phyloP scores from a whole-genome alignment of 805 yeast genomes.

The Starmerella powellii region DNA sequence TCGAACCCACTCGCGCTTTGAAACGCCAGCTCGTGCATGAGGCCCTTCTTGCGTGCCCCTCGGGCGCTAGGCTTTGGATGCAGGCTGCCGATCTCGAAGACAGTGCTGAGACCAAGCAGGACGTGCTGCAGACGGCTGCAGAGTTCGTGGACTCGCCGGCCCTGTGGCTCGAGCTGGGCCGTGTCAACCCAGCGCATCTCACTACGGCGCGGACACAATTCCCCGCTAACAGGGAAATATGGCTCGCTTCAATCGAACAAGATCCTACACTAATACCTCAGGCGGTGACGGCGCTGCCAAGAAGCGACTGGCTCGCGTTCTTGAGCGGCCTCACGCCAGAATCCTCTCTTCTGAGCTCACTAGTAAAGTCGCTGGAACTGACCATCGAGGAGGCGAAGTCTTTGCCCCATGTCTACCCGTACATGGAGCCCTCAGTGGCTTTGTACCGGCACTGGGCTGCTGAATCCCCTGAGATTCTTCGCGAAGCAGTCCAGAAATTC shows the following conservation, averaged over 20 bases:
- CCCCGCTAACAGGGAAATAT: constrained; percentile 1
- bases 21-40: constrained; percentile 52
- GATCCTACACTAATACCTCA: neutral
- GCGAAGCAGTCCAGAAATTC: no score
- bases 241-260: neutral
- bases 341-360: neutral
- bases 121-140: constrained; percentile 51
- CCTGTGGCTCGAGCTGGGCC: constrained; percentile 5
- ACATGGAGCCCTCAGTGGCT: no score
- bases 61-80: constrained; percentile 54
- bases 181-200: neutral
- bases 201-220: neutral
- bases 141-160: constrained; percentile 28
- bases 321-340: neutral
- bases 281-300: constrained; percentile 5
- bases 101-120: constrained; percentile 37
- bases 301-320: neutral
- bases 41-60: constrained; percentile 57
- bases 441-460: no score
- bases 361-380: no score
- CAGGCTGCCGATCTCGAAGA: constrained; percentile 49
- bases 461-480: no score
- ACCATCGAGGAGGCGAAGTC: no score
- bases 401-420: no score
- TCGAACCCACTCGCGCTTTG: constrained; percentile 47